phyloP scores from a whole-genome alignment of 345 rosid genomes.

The Citrus cavaleriei region DNA sequence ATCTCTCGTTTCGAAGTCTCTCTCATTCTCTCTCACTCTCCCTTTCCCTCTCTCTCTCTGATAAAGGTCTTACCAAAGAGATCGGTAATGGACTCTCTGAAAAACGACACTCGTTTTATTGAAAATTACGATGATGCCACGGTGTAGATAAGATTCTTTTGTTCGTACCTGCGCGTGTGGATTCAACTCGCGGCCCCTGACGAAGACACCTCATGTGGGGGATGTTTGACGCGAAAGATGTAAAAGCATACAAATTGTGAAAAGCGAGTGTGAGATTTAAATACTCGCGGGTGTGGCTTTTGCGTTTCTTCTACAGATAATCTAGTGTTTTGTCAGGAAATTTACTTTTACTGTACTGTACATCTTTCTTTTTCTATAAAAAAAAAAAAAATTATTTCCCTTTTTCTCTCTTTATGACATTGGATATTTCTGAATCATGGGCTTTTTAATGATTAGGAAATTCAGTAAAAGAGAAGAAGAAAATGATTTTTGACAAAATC shows the following conservation, averaged over 20 bases:
- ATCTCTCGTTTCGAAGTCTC: conserved; percentile 25
- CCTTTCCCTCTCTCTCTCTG: background rate
- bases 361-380: too few relatives aligned
- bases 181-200: background rate
- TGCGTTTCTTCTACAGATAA: background rate
- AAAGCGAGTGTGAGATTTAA: background rate
- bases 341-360: background rate
- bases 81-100: conserved; percentile 7
- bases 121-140: conserved; percentile 12
- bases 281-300: background rate
- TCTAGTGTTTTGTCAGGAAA: background rate
- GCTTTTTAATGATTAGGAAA: conserved; percentile 19
- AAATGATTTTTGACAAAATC: conserved; percentile 21
- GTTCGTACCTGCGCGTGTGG: background rate
- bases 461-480: conserved; percentile 6
- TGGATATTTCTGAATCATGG: background rate
- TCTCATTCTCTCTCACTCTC: conserved; percentile 1
- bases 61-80: conserved; percentile 4
- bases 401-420: too few relatives aligned
- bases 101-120: conserved; percentile 2
- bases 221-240: background rate
- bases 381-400: too few relatives aligned
- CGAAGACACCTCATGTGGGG: conserved; percentile 6
- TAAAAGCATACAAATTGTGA: background rate
- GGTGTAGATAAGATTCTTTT: background rate